Evolutionary conservation across 1,284 basidiomycete species (phyloP).

Genomic region (Tylopilus sp.): DNA sequence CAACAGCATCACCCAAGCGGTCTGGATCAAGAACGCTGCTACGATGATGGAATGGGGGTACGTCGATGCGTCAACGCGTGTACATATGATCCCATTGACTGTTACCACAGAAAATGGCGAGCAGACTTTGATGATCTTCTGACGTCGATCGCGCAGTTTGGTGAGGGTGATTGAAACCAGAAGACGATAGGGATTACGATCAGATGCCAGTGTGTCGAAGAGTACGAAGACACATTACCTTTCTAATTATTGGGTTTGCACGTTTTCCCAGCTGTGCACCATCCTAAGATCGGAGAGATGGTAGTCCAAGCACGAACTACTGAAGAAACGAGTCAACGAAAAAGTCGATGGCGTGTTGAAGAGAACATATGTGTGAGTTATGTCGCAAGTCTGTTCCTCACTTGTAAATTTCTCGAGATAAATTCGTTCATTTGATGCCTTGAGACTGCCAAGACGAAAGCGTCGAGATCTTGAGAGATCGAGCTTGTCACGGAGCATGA

Average conservation of each 20-base stretch:
- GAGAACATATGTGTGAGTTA: no score
- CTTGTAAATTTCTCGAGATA: no score
- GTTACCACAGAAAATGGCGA: not conserved
- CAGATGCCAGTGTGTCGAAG: no score
- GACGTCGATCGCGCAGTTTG: not conserved
- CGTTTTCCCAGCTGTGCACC: not conserved
- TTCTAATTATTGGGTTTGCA: not conserved
- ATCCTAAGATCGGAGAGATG: not conserved
- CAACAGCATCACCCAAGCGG: not conserved
- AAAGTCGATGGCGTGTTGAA: not conserved
- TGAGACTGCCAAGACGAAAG: not conserved
- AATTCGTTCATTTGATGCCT: not conserved
- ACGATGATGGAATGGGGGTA: not conserved
- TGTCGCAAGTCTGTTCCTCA: no score
- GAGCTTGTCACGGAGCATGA: not conserved
- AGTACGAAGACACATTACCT: not conserved
- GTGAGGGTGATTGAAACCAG: not conserved
- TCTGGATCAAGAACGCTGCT: not conserved
- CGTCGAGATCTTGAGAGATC: no score
- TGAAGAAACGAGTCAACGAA: not conserved
- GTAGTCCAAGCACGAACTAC: no score
- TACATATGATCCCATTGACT: not conserved
- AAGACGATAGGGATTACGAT: not conserved
- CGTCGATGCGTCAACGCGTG: not conserved
- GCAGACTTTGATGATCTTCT: not conserved